phyloP scores from a whole-genome alignment of 2,329 filamentous ascomycete species.

The Ophiostoma sp. region DNA sequence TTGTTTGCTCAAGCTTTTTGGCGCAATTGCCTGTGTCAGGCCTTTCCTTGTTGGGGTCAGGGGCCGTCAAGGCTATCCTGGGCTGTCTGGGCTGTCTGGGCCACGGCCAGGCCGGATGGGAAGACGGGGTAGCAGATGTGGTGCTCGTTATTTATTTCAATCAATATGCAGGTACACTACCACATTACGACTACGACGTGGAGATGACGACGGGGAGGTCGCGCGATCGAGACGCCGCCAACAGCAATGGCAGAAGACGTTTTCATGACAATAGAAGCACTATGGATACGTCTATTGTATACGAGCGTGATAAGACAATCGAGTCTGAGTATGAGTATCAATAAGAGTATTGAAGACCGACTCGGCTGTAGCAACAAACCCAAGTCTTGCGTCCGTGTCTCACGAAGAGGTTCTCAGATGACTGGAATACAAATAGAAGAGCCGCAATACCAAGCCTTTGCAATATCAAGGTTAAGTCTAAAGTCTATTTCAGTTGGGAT shows the following conservation, averaged over 20 bases:
- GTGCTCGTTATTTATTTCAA: background rate
- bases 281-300: too few species aligned
- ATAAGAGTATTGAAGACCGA: too few species aligned
- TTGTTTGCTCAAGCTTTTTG: conserved; percentile 14
- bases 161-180: background rate
- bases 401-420: too few species aligned
- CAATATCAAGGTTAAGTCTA: background rate
- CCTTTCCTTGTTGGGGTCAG: conserved; percentile 11
- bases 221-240: too few species aligned
- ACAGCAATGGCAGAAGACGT: too few species aligned
- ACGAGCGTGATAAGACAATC: too few species aligned
- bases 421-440: background rate
- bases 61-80: conserved; percentile 1
- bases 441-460: conserved; percentile 3
- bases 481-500: background rate
- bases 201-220: too few species aligned
- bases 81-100: background rate
- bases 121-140: background rate
- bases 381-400: too few species aligned
- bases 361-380: too few species aligned
- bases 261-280: too few species aligned
- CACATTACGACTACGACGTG: background rate
- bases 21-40: background rate
- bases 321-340: too few species aligned
- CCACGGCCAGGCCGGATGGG: background rate